Conservation (phyloP, 345 rosid genomes). For the Eutrema heterophyllum region DNA sequence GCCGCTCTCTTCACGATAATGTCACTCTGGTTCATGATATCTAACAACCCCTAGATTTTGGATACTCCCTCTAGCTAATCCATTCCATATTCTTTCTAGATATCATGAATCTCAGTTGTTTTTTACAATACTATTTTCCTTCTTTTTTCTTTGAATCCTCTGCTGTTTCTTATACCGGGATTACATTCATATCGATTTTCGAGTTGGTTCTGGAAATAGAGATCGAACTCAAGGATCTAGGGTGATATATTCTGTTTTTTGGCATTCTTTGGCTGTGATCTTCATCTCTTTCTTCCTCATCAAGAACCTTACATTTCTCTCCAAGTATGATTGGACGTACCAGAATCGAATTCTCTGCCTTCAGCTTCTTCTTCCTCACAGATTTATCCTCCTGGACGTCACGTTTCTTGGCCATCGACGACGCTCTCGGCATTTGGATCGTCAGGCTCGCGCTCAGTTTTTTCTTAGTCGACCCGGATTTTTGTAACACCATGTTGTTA, state of each 20-base stretch:
- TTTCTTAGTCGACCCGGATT: conserved; percentile 19
- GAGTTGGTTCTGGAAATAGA: conserved; percentile 43
- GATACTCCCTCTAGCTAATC: background rate
- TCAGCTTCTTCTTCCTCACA: conserved; percentile 28
- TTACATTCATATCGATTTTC: conserved; percentile 16
- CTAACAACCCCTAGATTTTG: background rate
- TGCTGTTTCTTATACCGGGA: conserved; percentile 9
- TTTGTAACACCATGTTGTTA: conserved; percentile 11
- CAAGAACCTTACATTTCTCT: conserved; percentile 54
- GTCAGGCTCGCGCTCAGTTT: conserved; percentile 25
- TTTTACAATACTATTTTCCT: background rate
- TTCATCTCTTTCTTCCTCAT: conserved; percentile 24
- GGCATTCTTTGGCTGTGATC: conserved; percentile 39
- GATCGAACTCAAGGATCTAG: conserved; percentile 33
- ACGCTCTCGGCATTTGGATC: conserved; percentile 34
- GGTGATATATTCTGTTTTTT: conserved; percentile 39
- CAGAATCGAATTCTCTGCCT: conserved; percentile 53
- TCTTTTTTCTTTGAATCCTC: background rate
- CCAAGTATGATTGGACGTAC: conserved; percentile 65
- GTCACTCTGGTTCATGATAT: background rate
- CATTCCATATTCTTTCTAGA: background rate
- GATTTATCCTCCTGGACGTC: conserved; percentile 1
- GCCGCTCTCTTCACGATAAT: background rate
- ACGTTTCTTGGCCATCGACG: conserved; percentile 24
- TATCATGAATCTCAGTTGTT: background rate